phyloP scores from a whole-genome alignment of 2,329 filamentous ascomycete genomes.

The Ampelomyces quisqualis region DNA sequence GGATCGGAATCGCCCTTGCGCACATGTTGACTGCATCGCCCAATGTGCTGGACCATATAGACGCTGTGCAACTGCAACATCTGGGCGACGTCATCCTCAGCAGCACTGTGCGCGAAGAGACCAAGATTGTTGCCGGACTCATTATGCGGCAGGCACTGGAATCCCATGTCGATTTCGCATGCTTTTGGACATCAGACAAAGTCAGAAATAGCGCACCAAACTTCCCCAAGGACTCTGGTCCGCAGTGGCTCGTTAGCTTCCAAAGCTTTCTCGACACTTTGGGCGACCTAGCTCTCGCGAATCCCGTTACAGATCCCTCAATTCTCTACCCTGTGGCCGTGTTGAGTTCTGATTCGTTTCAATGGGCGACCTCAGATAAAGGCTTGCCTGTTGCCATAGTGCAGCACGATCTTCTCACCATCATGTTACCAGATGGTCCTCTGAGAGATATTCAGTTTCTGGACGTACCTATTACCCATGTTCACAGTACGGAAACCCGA shows the following conservation, averaged over 20 bases:
- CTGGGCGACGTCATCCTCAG: slow-evolving; percentile 31
- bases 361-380: slow-evolving; percentile 17
- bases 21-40: slow-evolving; percentile 26
- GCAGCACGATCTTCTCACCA: slow-evolving; percentile 21
- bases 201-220: slow-evolving; percentile 19
- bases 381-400: slow-evolving; percentile 16
- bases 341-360: slow-evolving; percentile 22
- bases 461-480: slow-evolving; percentile 30
- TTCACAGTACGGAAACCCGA: slow-evolving; percentile 11
- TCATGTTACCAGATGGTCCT: slow-evolving; percentile 21
- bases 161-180: slow-evolving; percentile 21
- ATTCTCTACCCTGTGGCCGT: slow-evolving; percentile 28
- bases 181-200: slow-evolving; percentile 33
- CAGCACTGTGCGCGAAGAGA: slow-evolving; percentile 28
- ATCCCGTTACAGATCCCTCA: slow-evolving; percentile 10
- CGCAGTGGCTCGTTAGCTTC: slow-evolving; percentile 32
- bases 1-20: slow-evolving; percentile 34
- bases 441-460: slow-evolving; percentile 24
- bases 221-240: slow-evolving; percentile 23
- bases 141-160: slow-evolving; percentile 30
- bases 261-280: slow-evolving; percentile 32
- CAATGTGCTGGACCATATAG: slow-evolving; percentile 19
- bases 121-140: slow-evolving; percentile 34
- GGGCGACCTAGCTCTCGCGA: slow-evolving; percentile 15
- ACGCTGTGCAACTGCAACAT: slow-evolving; percentile 9